These are phyloP conservation scores for Maudiozyma bulderi DNA, from an alignment of 805 yeast genomes.

Conservation along the genomic window DNA sequence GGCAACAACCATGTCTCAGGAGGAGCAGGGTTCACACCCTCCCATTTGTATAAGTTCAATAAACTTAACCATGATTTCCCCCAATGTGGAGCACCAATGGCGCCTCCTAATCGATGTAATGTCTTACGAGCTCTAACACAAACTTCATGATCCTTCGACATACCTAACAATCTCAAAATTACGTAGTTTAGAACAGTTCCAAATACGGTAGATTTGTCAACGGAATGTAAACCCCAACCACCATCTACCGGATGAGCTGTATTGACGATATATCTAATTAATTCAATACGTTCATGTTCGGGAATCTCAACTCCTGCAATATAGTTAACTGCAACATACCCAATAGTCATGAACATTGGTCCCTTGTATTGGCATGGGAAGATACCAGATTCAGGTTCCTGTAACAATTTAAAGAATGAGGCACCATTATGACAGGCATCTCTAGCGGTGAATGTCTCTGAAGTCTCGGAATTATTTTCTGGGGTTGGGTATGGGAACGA, in stretches of 20 bases:
- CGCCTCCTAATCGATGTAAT: conserved; percentile 73
- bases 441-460: conserved; percentile 32
- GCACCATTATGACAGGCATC: conserved; percentile 71
- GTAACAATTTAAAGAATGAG: conserved; percentile 55
- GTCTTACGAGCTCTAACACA: conserved; percentile 67
- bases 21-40: conserved; percentile 97
- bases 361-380: conserved; percentile 93
- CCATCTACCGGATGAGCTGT: conserved; percentile 96
- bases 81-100: conserved; percentile 90
- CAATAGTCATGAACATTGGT: conserved; percentile 95
- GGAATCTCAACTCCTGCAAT: conserved; percentile 62
- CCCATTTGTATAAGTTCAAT: conserved; percentile 80
- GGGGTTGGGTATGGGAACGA: conserved; percentile 33
- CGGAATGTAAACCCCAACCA: conserved; percentile 97
- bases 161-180: conserved; percentile 67
- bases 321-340: conserved; percentile 69
- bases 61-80: conserved; percentile 88
- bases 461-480: conserved; percentile 15
- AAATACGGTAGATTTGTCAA: conserved; percentile 88
- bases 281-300: conserved; percentile 53
- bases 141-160: conserved; percentile 65
- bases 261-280: conserved; percentile 81
- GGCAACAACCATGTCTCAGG: conserved; percentile 91
- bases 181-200: conserved; percentile 89
- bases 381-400: conserved; percentile 67